Evolutionary conservation across 2,329 filamentous ascomycete genomes (phyloP).

Genomic region (Pseudogymnoascus sp.): DNA sequence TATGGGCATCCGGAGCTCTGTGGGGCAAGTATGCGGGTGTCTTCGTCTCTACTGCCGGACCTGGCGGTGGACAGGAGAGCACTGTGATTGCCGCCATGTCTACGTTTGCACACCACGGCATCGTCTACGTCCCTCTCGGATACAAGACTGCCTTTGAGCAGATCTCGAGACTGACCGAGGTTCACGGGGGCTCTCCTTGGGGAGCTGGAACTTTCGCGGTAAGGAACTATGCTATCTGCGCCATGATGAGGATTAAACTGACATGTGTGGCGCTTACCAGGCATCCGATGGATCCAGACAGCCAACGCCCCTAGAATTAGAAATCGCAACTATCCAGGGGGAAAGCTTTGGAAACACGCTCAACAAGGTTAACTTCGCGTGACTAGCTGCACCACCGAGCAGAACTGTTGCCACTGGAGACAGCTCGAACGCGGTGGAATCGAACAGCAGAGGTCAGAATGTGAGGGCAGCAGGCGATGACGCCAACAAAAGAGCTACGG

Average conservation of each 20-base stretch:
- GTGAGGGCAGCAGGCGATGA: background rate
- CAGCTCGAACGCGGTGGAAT: background rate
- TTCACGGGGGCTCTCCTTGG: constrained; percentile 85
- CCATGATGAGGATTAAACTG: background rate
- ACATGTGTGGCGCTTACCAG: background rate
- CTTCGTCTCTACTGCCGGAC: constrained; percentile 80
- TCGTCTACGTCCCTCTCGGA: constrained; percentile 92
- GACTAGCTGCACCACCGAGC: background rate
- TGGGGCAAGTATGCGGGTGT: constrained; percentile 85
- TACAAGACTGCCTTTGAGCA: constrained; percentile 73
- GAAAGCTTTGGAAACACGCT: constrained; percentile 75
- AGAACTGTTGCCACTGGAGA: background rate
- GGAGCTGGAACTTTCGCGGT: constrained; percentile 86
- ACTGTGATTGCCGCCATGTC: constrained; percentile 76
- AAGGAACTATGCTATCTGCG: constrained; percentile 19
- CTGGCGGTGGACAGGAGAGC: constrained; percentile 87
- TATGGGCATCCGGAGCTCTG: constrained; percentile 68
- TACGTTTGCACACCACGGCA: constrained; percentile 85
- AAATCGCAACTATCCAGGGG: constrained; percentile 76
- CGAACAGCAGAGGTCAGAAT: background rate
- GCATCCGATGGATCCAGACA: constrained; percentile 71
- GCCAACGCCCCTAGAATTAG: constrained; percentile 67
- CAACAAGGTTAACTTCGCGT: constrained; percentile 46
- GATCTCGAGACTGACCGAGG: constrained; percentile 65
- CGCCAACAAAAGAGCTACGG: background rate